A percentile compares a stretch with the other conserved stretches of the same genome.
Evolutionary conservation across 371 early-diverging fungal genomes (phyloP).

Genomic region (Zychaea mexicana): DNA sequence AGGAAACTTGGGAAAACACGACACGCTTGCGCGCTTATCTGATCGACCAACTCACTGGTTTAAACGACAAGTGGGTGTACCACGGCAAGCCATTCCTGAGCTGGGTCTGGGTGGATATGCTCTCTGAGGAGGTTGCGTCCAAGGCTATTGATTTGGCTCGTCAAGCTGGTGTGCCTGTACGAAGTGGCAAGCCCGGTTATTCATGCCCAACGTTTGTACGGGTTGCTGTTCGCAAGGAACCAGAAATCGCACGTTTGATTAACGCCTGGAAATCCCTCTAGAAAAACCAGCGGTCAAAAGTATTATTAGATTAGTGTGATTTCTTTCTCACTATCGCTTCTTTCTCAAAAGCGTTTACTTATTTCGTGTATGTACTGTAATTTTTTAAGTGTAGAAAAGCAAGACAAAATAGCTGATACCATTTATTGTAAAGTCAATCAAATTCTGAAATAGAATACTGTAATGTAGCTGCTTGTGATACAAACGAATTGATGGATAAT

Average conservation of each 20-base stretch:
- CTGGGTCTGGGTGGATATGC: constrained; percentile 86
- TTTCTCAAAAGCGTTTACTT: not conserved
- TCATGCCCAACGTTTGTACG: constrained; percentile 74
- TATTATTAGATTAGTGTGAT: too few species aligned
- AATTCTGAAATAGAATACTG: not conserved
- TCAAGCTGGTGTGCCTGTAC: constrained; percentile 80
- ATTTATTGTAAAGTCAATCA: constrained; percentile 10
- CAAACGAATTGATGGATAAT: too few species aligned
- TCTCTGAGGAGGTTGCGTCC: constrained; percentile 50
- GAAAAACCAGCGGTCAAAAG: too few species aligned
- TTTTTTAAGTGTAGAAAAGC: not conserved
- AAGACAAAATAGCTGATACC: constrained; percentile 2
- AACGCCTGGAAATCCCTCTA: constrained; percentile 66
- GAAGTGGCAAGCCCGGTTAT: constrained; percentile 82
- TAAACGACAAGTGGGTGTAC: constrained; percentile 63
- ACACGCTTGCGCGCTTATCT: constrained; percentile 64
- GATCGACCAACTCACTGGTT: constrained; percentile 47
- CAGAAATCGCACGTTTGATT: constrained; percentile 62
- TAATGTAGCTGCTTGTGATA: too few species aligned
- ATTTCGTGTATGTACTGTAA: not conserved
- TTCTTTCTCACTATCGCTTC: too few species aligned
- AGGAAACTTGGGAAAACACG: constrained; percentile 78
- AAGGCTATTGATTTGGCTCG: constrained; percentile 67
- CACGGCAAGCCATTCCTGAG: constrained; percentile 77
- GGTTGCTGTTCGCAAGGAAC: constrained; percentile 76